phyloP scores from a whole-genome alignment of 495 filamentous ascomycete genomes.

The Penicillium soppii region DNA sequence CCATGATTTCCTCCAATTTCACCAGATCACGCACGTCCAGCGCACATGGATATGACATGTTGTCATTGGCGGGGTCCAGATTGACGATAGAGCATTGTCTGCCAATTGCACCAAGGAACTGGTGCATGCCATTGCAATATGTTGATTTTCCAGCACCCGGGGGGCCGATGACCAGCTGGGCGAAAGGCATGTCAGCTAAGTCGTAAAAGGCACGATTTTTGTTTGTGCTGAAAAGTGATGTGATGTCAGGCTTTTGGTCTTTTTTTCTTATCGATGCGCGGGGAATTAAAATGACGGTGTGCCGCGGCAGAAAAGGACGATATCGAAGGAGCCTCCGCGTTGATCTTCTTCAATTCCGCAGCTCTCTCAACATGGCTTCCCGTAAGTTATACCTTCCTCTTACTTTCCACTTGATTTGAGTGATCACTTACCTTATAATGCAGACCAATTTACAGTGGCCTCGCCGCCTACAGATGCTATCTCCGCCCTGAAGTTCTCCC shows the following conservation, averaged over 20 bases:
- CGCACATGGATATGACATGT: constrained; percentile 63
- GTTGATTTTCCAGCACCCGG: constrained; percentile 96
- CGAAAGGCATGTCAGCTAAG: constrained; percentile 52
- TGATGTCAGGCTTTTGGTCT: constrained; percentile 4
- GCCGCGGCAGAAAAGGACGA: constrained; percentile 34
- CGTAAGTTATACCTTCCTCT: constrained; percentile 24
- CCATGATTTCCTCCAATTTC: constrained; percentile 91
- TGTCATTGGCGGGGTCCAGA: constrained; percentile 94
- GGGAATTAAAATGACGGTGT: constrained; percentile 33
- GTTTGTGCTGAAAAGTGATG: background rate
- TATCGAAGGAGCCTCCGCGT: constrained; percentile 28
- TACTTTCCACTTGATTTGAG: background rate
- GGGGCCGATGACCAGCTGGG: constrained; percentile 85
- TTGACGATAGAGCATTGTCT: constrained; percentile 94
- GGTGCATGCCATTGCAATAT: constrained; percentile 97
- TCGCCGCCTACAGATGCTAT: constrained; percentile 84
- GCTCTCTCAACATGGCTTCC: constrained; percentile 32
- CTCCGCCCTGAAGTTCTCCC: constrained; percentile 81
- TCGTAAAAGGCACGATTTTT: background rate
- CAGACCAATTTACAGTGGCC: constrained; percentile 47
- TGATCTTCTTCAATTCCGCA: constrained; percentile 21
- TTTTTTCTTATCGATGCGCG: constrained; percentile 30
- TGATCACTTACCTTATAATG: constrained; percentile 11
- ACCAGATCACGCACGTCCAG: constrained; percentile 89
- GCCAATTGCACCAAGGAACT: constrained; percentile 92